phyloP scores from a whole-genome alignment of 176 grass and related monocot species.

The Rhynchospora tenuis region DNA sequence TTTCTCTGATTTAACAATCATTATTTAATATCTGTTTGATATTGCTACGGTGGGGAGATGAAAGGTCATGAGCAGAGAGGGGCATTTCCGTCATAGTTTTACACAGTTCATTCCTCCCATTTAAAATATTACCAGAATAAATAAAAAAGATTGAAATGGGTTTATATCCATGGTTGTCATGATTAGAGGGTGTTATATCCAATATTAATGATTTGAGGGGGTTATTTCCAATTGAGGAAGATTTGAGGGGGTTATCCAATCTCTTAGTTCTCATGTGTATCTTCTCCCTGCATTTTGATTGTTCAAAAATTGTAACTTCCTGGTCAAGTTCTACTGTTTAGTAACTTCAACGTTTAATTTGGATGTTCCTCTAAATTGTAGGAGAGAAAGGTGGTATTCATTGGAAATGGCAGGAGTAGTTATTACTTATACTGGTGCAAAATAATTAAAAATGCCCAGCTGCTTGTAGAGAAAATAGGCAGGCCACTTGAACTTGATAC shows the following conservation, averaged over 20 bases:
- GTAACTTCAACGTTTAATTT: conserved; percentile 23
- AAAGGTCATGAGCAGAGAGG: too few relatives aligned
- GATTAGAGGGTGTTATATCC: too few relatives aligned
- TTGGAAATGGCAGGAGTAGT: conserved; percentile 99
- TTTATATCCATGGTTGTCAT: too few relatives aligned
- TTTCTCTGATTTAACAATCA: too few relatives aligned
- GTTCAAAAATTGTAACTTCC: background rate
- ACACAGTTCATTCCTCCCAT: too few relatives aligned
- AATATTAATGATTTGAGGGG: too few relatives aligned
- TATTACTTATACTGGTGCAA: conserved; percentile 96
- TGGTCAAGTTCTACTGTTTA: background rate
- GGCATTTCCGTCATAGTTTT: too few relatives aligned
- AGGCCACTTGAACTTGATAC: conserved; percentile 92
- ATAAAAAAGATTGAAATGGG: too few relatives aligned
- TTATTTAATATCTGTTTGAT: too few relatives aligned
- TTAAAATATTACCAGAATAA: too few relatives aligned
- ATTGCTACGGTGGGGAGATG: too few relatives aligned
- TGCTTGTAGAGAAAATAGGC: conserved; percentile 95
- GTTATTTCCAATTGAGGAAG: too few relatives aligned
- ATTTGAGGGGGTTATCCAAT: background rate
- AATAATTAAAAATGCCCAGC: conserved; percentile 89
- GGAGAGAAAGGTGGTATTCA: conserved; percentile 99
- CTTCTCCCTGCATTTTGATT: conserved; percentile 8
- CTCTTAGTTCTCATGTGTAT: background rate
- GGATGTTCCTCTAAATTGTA: conserved; percentile 28